Evolutionary conservation across 441 rosid genomes (phyloP).

Genomic region (Sinapis alba): DNA sequence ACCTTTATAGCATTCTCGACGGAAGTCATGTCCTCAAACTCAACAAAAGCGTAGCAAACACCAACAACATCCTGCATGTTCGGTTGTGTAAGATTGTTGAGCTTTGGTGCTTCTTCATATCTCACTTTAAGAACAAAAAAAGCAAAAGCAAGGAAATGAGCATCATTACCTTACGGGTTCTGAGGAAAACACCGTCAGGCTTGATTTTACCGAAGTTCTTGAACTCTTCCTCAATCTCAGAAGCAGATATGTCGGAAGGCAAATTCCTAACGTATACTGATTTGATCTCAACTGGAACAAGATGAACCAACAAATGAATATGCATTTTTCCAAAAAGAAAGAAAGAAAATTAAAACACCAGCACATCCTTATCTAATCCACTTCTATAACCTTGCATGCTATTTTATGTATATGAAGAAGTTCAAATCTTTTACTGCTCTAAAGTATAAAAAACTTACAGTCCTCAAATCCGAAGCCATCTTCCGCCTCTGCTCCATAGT

Average conservation of each 20-base stretch:
- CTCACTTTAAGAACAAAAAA: background rate
- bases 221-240: conserved; percentile 73
- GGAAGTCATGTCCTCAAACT: conserved; percentile 65
- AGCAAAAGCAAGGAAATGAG: background rate
- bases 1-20: conserved; percentile 80
- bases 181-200: conserved; percentile 73
- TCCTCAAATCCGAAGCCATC: conserved; percentile 53
- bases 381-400: background rate
- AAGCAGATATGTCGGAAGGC: conserved; percentile 62
- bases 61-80: conserved; percentile 51
- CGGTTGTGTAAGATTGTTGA: conserved; percentile 7
- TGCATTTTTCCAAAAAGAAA: background rate
- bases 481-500: conserved; percentile 50
- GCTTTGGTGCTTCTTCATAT: background rate
- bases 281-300: conserved; percentile 56
- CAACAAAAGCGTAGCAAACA: conserved; percentile 80
- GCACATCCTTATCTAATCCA: background rate
- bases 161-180: conserved; percentile 61
- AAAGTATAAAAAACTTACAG: conserved; percentile 29
- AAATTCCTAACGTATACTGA: conserved; percentile 78
- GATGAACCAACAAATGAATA: conserved; percentile 20
- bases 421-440: background rate
- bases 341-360: background rate
- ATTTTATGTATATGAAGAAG: background rate
- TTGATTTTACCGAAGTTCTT: conserved; percentile 68